These are phyloP conservation scores for Botrytis pseudocinerea DNA, from an alignment of 2,329 filamentous ascomycete genomes.

Conservation along the genomic window DNA sequence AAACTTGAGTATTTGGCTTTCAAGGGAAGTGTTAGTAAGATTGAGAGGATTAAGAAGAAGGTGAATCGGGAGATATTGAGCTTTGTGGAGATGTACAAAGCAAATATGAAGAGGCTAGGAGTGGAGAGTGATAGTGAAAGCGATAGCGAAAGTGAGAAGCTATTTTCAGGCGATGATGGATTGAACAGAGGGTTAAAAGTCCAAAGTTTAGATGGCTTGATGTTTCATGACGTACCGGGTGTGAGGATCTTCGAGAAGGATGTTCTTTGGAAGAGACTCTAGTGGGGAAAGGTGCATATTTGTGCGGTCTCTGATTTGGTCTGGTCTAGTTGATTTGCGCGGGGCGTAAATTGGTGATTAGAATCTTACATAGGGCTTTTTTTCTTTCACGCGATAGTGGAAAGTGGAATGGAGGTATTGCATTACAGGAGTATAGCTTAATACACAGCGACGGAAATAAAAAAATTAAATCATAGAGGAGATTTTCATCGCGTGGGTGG, in stretches of 20 bases:
- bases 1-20: conserved; percentile 61
- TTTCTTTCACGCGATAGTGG: not conserved
- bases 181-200: conserved; percentile 32
- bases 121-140: not conserved
- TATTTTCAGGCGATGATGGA: conserved; percentile 15
- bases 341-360: not conserved
- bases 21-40: conserved; percentile 49
- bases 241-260: conserved; percentile 62
- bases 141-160: conserved; percentile 37
- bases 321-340: not conserved
- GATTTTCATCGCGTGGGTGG: too few species aligned
- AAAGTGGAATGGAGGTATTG: not conserved
- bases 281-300: not conserved
- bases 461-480: not conserved
- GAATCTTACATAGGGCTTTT: not conserved
- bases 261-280: conserved; percentile 49
- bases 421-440: not conserved
- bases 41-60: conserved; percentile 26
- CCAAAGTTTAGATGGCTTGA: conserved; percentile 45
- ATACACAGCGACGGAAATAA: not conserved
- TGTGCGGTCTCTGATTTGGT: not conserved
- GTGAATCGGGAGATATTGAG: conserved; percentile 17
- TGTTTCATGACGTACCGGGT: conserved; percentile 49
- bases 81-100: not conserved
- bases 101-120: not conserved